Base-by-base conservation (phyloP, 164 flowering plant species). In the Kalanchoe fedtschenkoi region DNA sequence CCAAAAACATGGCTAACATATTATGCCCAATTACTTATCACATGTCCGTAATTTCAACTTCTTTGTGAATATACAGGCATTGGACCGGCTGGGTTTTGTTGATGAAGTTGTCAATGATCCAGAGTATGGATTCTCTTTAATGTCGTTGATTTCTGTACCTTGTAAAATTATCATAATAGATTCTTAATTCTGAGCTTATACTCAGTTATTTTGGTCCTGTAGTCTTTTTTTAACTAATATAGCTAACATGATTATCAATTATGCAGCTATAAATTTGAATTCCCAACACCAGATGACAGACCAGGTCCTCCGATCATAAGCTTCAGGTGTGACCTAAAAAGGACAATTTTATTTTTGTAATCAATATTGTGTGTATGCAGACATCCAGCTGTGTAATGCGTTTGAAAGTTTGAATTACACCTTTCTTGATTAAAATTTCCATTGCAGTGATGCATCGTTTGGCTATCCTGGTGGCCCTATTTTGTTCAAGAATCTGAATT, bases 391-490 rank as follows among this genome's bases (percentile, higher is more conserved):
- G 35, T 56, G 60, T 17, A n/a, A 7, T n/a, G 51, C 51, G 19
- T 5, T 21, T n/a, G 22, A 3, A 43, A 43, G 6, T n/a, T 43
- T 43, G 5, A n/a, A 43, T n/a, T 10, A n/a, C 9, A 7, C 51
- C 6, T n/a, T 43, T 11, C 22, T 43, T n/a, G n/a, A 15, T n/a
- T 10, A 5, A n/a, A 43, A 43, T 43, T 67, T 47, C 71, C 32
- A 47, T 71, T 76, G 77, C 95, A 93, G 99, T 71, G 99, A 93
- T 76, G 99, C 99, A 26, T 93, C 99, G 33, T 93, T 93, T 83
- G 97, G 95, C 60, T 93, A 93, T 78, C 93, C 95, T 69, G 99
- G 97, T 14, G 99, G 97, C 0, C 99, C 99, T 21, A 15, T 79
- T 63, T 68, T 93, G 77, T 93, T 93, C 68, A 90, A 76, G 81